Evolutionary conservation across 2,329 filamentous ascomycete genomes (phyloP), one percentile per base, ranked within the genome.

Genomic region (Trichophyton simii): DNA sequence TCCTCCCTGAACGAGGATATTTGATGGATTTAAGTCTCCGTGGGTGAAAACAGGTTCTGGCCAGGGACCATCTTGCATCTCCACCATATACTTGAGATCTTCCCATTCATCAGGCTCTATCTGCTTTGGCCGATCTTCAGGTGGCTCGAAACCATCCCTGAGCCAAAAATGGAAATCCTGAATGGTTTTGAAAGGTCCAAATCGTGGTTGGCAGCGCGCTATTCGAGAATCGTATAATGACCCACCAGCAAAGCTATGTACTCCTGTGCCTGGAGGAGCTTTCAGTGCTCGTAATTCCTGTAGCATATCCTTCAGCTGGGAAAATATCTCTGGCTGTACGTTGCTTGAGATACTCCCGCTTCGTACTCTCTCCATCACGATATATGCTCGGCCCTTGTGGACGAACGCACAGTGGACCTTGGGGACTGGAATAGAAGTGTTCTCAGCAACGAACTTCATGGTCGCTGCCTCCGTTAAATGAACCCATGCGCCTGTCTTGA

Each of bases 381-480:
- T 79, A 64, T 78, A 79, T 0, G 75, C 70, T 3, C 65, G 64
- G 18, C 72, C 72, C 8, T 72, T 71, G 60, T 73, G 68, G 1
- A 70, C 60, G 58, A 81, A 81, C 41, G 77, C 70, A 63, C 71
- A 78, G 63, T 77, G 70, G 1, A 80, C 70, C 8, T 72, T 71
- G 1, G 79, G 78, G 0, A 80, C 74, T 3, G 78, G 78, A 22
- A 81, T 71, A 1, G 69, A 70, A 3, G 77, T 80, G 58, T 77
- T 69, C 13, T 68, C 55, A 3, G 72, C 69, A 55, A 80, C 63
- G 57, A 73, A 78, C 25, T 69, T 64, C 69, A 80, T 76, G 2
- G 76, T 68, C 44, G 68, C 67, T 31, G 72, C 76, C 67, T 79
- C 75, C 5, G 72, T 67, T 6, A 78, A 68, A 48, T 71, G 68